These are phyloP conservation scores for Fusarium protoensiforme DNA, from an alignment of 2,329 filamentous ascomycete genomes.

Conservation along the genomic window DNA sequence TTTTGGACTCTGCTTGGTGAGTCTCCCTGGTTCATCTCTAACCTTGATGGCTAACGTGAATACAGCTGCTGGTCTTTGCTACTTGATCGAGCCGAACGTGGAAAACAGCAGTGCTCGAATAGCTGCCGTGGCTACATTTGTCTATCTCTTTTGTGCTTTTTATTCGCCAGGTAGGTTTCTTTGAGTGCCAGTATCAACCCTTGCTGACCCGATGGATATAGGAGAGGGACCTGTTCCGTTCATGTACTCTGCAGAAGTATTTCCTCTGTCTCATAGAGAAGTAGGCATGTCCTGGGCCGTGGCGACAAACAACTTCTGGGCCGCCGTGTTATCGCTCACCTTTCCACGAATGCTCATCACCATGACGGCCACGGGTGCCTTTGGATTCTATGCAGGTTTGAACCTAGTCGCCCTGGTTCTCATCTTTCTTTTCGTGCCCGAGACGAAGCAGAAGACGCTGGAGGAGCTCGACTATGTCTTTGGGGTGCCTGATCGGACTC, in stretches of 20 bases:
- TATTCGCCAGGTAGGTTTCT: conserved; percentile 63
- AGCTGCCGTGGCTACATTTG: conserved; percentile 66
- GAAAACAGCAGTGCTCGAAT: conserved; percentile 56
- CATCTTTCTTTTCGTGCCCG: conserved; percentile 62
- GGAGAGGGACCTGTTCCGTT: conserved; percentile 68
- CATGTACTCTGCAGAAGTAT: conserved; percentile 69
- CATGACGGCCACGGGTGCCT: conserved; percentile 48
- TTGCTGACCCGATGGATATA: neutral
- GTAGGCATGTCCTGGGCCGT: conserved; percentile 71
- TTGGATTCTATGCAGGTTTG: conserved; percentile 59
- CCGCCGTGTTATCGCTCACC: conserved; percentile 57
- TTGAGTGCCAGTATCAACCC: too few species aligned
- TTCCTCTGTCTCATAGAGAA: conserved; percentile 69
- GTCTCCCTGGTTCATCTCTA: conserved; percentile 1
- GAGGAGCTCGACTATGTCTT: conserved; percentile 64
- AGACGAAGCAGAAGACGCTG: conserved; percentile 62
- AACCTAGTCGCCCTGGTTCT: conserved; percentile 58
- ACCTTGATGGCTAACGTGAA: neutral
- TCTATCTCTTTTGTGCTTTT: conserved; percentile 72
- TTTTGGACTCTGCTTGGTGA: conserved; percentile 64
- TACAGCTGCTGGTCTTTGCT: conserved; percentile 49
- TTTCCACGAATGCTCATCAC: conserved; percentile 57
- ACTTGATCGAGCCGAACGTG: conserved; percentile 43
- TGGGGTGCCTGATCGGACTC: conserved; percentile 52
- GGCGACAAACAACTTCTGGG: conserved; percentile 66